phyloP scores from a whole-genome alignment of 306 rosid genomes.

The Glycine soja region DNA sequence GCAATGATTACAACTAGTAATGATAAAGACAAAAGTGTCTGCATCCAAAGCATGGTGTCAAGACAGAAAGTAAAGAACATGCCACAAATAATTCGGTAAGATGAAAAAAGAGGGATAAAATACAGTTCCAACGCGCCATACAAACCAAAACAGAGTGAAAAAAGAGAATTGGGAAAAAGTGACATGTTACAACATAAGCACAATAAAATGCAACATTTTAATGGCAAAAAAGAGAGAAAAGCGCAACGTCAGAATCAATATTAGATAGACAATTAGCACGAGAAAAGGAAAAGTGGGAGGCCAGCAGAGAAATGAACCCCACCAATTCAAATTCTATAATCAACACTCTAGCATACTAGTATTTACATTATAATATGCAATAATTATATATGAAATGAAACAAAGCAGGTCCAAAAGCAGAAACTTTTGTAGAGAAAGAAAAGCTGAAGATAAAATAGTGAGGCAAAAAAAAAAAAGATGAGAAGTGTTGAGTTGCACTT shows the following conservation, averaged over 20 bases:
- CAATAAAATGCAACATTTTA: constrained; percentile 52
- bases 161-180: neutral
- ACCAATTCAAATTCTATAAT: constrained; percentile 27
- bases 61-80: constrained; percentile 38
- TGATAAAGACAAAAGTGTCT: constrained; percentile 41
- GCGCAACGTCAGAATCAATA: neutral
- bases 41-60: constrained; percentile 47
- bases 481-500: neutral
- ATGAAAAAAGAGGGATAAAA: neutral
- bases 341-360: neutral
- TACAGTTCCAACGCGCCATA: constrained; percentile 3
- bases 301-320: constrained; percentile 43
- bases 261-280: neutral
- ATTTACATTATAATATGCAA: neutral
- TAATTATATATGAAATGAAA: neutral
- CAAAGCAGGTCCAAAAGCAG: constrained; percentile 20
- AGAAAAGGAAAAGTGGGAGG: constrained; percentile 43
- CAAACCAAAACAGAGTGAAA: neutral
- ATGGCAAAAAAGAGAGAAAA: constrained; percentile 33
- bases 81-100: constrained; percentile 30
- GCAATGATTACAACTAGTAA: constrained; percentile 42
- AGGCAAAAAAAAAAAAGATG: neutral
- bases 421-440: constrained; percentile 21
- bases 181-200: constrained; percentile 2
- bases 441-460: constrained; percentile 16